Percentiles rank a stretch among this genome's conserved stretches.
These are phyloP conservation scores for Xeromyces bisporus DNA, from an alignment of 495 filamentous ascomycete species.

Conservation along the genomic window DNA sequence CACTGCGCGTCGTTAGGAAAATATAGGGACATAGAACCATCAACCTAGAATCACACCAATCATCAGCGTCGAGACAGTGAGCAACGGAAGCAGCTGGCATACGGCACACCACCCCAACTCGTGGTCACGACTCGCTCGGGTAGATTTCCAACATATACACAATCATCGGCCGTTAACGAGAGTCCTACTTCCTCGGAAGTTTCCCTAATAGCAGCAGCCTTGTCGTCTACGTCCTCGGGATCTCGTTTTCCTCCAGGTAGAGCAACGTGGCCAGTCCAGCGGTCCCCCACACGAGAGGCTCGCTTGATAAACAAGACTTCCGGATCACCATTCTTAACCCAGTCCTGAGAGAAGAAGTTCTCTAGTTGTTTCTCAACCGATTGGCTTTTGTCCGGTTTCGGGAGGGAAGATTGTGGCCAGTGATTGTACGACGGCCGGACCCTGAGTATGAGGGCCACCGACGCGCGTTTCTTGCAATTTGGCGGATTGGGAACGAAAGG, in stretches of 20 bases:
- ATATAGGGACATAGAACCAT: slow-evolving; percentile 70
- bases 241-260: slow-evolving; percentile 60
- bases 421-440: slow-evolving; percentile 44
- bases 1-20: slow-evolving; percentile 44
- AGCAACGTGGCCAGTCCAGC: slow-evolving; percentile 64
- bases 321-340: slow-evolving; percentile 58
- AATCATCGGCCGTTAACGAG: slow-evolving; percentile 37
- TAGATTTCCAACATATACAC: slow-evolving; percentile 47
- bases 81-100: slow-evolving; percentile 13
- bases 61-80: slow-evolving; percentile 2
- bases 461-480: slow-evolving; percentile 46
- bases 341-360: slow-evolving; percentile 48
- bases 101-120: slow-evolving; percentile 54
- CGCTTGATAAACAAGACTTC: slow-evolving; percentile 68
- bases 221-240: slow-evolving; percentile 47
- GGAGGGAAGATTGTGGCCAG: slow-evolving; percentile 26
- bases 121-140: slow-evolving; percentile 59
- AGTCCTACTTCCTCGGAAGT: slow-evolving; percentile 57
- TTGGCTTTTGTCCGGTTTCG: slow-evolving; percentile 11
- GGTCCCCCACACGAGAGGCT: slow-evolving; percentile 49
- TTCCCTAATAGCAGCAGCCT: slow-evolving; percentile 49
- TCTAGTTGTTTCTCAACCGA: slow-evolving; percentile 29
- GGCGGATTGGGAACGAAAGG: slow-evolving; percentile 47
- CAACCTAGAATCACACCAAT: slow-evolving; percentile 26
- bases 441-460: slow-evolving; percentile 55